Conservation (phyloP, 805 yeast species). For the Cyberlindnera mississippiensis region DNA sequence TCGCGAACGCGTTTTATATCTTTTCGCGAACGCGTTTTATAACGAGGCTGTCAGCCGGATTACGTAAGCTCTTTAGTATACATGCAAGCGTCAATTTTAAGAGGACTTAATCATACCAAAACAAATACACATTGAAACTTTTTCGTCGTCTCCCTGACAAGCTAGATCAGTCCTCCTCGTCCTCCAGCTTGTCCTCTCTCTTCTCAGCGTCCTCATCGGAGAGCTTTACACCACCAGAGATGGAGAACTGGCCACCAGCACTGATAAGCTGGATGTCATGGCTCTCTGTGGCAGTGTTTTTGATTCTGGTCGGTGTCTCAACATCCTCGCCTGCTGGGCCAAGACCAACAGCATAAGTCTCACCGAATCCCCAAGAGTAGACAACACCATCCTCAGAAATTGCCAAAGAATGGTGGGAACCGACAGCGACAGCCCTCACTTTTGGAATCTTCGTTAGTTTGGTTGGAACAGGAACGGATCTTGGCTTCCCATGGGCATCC, state of each 20-base stretch:
- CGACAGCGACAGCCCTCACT: slow-evolving; percentile 63
- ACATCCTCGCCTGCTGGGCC: slow-evolving; percentile 88
- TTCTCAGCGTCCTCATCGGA: slow-evolving; percentile 38
- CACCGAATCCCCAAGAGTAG: slow-evolving; percentile 98
- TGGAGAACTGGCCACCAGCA: slow-evolving; percentile 97
- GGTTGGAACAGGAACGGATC: slow-evolving; percentile 86
- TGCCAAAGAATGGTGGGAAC: slow-evolving; percentile 91
- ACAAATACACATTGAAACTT: too few species aligned
- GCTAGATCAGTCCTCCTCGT: slow-evolving; percentile 35
- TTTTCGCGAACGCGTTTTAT: too few species aligned
- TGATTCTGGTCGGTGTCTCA: slow-evolving; percentile 81
- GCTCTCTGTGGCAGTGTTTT: slow-evolving; percentile 88
- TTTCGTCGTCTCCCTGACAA: too few species aligned
- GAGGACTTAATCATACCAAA: too few species aligned
- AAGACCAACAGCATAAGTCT: slow-evolving; percentile 92
- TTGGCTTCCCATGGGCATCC: slow-evolving; percentile 75
- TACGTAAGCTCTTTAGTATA: too few species aligned
- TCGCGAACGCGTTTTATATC: too few species aligned
- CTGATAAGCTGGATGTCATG: slow-evolving; percentile 69
- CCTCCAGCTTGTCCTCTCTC: slow-evolving; percentile 48
- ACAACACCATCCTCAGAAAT: slow-evolving; percentile 78
- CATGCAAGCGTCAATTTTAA: too few species aligned
- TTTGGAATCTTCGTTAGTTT: slow-evolving; percentile 55
- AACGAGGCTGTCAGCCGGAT: too few species aligned
- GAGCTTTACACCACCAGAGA: slow-evolving; percentile 68